A percentile compares a stretch with the other conserved stretches of the same genome.
These are phyloP conservation scores for Lipomyces lipofer DNA, from an alignment of 805 yeast genomes.

Conservation along the genomic window DNA sequence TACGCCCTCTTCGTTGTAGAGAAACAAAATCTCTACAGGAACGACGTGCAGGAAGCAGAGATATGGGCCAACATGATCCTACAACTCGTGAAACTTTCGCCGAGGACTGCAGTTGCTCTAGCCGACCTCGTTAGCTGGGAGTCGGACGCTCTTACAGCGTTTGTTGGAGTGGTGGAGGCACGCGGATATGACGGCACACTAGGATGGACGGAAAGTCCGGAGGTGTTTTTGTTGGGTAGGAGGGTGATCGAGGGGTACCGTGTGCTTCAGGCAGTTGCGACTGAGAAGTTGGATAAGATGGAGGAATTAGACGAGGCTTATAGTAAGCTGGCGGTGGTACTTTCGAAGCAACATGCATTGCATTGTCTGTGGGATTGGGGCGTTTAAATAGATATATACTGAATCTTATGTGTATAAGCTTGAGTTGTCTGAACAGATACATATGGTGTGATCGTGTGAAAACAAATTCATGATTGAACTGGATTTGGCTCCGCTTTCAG, in stretches of 20 bases:
- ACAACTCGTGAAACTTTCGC: neutral
- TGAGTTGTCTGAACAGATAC: too few relatives aligned
- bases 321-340: neutral
- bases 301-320: neutral
- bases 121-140: neutral
- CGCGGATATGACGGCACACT: constrained; percentile 23
- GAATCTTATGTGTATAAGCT: too few relatives aligned
- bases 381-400: neutral
- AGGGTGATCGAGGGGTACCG: constrained; percentile 8
- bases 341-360: neutral
- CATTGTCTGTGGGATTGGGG: constrained; percentile 5
- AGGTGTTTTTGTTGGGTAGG: constrained; percentile 18
- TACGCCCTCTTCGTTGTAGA: constrained; percentile 64
- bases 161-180: neutral
- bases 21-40: constrained; percentile 64
- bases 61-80: constrained; percentile 12
- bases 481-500: too few relatives aligned
- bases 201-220: constrained; percentile 18
- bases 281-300: too few relatives aligned
- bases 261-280: too few relatives aligned
- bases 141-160: neutral
- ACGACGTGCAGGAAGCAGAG: constrained; percentile 40
- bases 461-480: too few relatives aligned
- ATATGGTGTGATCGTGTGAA: too few relatives aligned
- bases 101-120: neutral